These are phyloP conservation scores for Kazachstania viticola DNA, from an alignment of 805 yeast genomes.

Conservation along the genomic window DNA sequence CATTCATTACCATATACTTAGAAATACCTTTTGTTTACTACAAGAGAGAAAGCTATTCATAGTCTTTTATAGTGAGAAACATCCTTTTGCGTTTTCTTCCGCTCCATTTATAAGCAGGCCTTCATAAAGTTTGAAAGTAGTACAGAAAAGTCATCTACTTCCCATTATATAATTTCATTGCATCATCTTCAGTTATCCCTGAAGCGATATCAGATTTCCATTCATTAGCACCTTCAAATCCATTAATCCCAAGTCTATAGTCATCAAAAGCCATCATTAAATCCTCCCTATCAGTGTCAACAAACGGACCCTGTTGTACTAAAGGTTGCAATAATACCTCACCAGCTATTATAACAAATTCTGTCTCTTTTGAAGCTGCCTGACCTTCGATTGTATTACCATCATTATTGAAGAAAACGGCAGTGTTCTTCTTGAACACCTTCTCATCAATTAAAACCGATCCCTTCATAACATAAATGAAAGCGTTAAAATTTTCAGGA, in stretches of 20 bases:
- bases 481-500: constrained; percentile 52
- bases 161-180: constrained; percentile 14
- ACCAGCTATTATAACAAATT: constrained; percentile 66
- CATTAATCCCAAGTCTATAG: constrained; percentile 54
- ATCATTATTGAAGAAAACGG: constrained; percentile 54
- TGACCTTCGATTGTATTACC: constrained; percentile 52
- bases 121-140: too few relatives aligned
- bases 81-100: too few relatives aligned
- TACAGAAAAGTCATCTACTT: too few relatives aligned
- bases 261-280: constrained; percentile 59
- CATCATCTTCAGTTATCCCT: constrained; percentile 28
- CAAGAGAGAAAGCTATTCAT: too few relatives aligned
- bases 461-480: constrained; percentile 58
- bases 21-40: too few relatives aligned
- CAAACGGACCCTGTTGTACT: constrained; percentile 87
- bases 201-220: constrained; percentile 38
- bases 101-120: too few relatives aligned
- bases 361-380: constrained; percentile 33
- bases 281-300: constrained; percentile 53
- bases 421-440: constrained; percentile 32
- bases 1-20: too few relatives aligned
- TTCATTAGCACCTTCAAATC: constrained; percentile 51
- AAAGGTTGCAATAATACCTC: constrained; percentile 57
- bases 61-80: too few relatives aligned
- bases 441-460: constrained; percentile 36